A percentile compares a stretch with the other conserved stretches of the same genome.
These are phyloP conservation scores for Helicocarpus griseus DNA, from an alignment of 2,329 filamentous ascomycete genomes.

Conservation along the genomic window DNA sequence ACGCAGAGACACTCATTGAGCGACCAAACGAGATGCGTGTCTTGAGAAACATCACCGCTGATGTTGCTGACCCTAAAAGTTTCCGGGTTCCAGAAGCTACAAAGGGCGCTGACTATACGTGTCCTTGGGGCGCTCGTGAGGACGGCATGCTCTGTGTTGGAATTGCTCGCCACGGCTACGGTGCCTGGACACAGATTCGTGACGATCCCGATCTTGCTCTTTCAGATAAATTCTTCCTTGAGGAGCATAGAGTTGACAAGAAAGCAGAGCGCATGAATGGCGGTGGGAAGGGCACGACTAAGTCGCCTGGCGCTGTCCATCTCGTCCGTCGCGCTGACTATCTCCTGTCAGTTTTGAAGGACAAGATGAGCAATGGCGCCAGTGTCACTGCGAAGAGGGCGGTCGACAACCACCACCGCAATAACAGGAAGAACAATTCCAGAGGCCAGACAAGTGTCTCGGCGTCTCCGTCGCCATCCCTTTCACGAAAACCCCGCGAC, in stretches of 20 bases:
- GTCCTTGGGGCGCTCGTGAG: slow-evolving; percentile 83
- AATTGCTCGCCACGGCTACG: slow-evolving; percentile 87
- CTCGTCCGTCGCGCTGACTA: slow-evolving; percentile 92
- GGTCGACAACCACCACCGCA: slow-evolving; percentile 87
- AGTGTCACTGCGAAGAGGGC: slow-evolving; percentile 61
- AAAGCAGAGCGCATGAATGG: slow-evolving; percentile 75
- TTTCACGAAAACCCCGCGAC: slow-evolving; percentile 34
- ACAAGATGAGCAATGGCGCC: slow-evolving; percentile 62
- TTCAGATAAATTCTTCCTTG: slow-evolving; percentile 84
- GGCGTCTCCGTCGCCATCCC: slow-evolving; percentile 36
- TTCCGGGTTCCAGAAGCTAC: slow-evolving; percentile 87
- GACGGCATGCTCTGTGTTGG: slow-evolving; percentile 96
- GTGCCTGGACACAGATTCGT: slow-evolving; percentile 88
- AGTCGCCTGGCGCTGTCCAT: slow-evolving; percentile 94
- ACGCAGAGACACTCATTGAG: slow-evolving; percentile 89
- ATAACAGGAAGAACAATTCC: slow-evolving; percentile 63
- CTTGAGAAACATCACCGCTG: slow-evolving; percentile 62
- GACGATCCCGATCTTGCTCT: slow-evolving; percentile 83
- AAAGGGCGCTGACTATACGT: slow-evolving; percentile 84
- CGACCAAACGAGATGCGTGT: slow-evolving; percentile 82
- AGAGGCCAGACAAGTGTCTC: slow-evolving; percentile 30
- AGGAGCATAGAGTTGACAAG: slow-evolving; percentile 96
- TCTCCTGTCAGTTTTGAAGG: slow-evolving; percentile 84
- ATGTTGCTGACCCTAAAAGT: slow-evolving; percentile 56
- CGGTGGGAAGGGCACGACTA: slow-evolving; percentile 41